Evolutionary conservation across 2,329 filamentous ascomycete species (phyloP).

Genomic region (Aspergillus flavus): DNA sequence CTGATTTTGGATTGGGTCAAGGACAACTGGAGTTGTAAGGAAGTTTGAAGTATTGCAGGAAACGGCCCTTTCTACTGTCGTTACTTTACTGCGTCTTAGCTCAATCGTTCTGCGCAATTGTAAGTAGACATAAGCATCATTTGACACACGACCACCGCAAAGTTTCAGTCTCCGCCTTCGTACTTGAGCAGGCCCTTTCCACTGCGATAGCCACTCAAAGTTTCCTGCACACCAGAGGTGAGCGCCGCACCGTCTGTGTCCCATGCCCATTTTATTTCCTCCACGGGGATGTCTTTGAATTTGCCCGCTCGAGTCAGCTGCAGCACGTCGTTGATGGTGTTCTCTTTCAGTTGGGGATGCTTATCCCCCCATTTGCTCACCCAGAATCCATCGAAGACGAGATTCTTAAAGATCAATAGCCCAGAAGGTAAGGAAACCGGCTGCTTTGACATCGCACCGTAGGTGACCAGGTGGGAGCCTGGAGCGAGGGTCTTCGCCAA

Average conservation of each 20-base stretch:
- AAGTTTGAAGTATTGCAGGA: not conserved
- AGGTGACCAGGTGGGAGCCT: slow-evolving; percentile 80
- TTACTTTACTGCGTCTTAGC: not conserved
- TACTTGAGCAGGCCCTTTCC: slow-evolving; percentile 93
- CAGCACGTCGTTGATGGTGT: slow-evolving; percentile 83
- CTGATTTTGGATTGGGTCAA: slow-evolving; percentile 63
- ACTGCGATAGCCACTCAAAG: slow-evolving; percentile 77
- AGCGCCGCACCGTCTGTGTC: slow-evolving; percentile 72
- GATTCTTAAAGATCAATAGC: slow-evolving; percentile 88
- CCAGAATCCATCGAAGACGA: slow-evolving; percentile 93
- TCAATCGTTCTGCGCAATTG: not conserved
- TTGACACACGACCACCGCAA: slow-evolving; percentile 17
- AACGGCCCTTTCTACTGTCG: not conserved
- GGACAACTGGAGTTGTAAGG: slow-evolving; percentile 54
- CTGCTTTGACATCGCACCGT: slow-evolving; percentile 92
- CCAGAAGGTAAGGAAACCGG: slow-evolving; percentile 80
- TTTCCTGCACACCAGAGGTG: slow-evolving; percentile 75
- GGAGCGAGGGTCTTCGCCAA: slow-evolving; percentile 74
- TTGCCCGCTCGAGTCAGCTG: slow-evolving; percentile 71
- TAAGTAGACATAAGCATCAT: slow-evolving; percentile 3
- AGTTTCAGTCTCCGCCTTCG: slow-evolving; percentile 47
- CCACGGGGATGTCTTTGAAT: slow-evolving; percentile 82
- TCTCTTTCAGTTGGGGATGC: slow-evolving; percentile 71
- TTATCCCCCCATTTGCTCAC: slow-evolving; percentile 83
- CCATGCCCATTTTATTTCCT: slow-evolving; percentile 80